A percentile compares a stretch with the other conserved stretches of the same genome.
phyloP scores from a whole-genome alignment of 805 yeast species.

The Cyberlindnera xishuangbannaensis region DNA sequence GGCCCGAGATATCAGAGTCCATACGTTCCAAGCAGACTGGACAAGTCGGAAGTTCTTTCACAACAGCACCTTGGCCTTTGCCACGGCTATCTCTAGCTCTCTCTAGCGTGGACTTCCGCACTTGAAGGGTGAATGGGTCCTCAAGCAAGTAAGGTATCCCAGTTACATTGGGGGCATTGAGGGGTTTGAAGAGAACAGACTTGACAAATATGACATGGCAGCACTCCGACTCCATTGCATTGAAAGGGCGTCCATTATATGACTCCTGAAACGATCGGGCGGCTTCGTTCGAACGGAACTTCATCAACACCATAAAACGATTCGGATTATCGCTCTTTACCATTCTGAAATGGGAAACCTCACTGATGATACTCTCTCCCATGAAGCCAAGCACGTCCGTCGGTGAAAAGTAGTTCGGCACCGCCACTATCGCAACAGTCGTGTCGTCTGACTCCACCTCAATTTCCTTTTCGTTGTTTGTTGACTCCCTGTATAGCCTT shows the following conservation, averaged over 20 bases:
- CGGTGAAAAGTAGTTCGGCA: conserved; percentile 83
- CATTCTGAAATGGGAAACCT: conserved; percentile 67
- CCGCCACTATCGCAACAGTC: conserved; percentile 74
- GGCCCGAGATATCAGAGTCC: conserved; percentile 76
- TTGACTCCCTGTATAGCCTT: conserved; percentile 51
- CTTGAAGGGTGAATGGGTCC: conserved; percentile 60
- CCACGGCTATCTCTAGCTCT: conserved; percentile 1
- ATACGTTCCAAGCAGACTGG: conserved; percentile 89
- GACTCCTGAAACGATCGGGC: conserved; percentile 62
- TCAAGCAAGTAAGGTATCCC: conserved; percentile 62
- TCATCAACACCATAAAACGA: conserved; percentile 72
- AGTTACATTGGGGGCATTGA: conserved; percentile 19
- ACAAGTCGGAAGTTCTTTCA: conserved; percentile 77
- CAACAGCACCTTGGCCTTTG: conserved; percentile 19
- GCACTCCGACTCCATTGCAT: conserved; percentile 82
- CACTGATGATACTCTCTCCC: conserved; percentile 51
- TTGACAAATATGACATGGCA: conserved; percentile 75
- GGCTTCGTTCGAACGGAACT: conserved; percentile 49
- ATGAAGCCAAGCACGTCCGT: conserved; percentile 79
- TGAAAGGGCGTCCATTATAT: conserved; percentile 71
- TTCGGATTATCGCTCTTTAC: conserved; percentile 59
- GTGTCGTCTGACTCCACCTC: conserved; percentile 49
- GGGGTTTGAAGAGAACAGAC: conserved; percentile 23
- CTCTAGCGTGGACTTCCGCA: conserved; percentile 11
- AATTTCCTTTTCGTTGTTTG: conserved; percentile 7